Evolutionary conservation across 257 asterid genomes (phyloP).

Genomic region (Apocynum venetum): DNA sequence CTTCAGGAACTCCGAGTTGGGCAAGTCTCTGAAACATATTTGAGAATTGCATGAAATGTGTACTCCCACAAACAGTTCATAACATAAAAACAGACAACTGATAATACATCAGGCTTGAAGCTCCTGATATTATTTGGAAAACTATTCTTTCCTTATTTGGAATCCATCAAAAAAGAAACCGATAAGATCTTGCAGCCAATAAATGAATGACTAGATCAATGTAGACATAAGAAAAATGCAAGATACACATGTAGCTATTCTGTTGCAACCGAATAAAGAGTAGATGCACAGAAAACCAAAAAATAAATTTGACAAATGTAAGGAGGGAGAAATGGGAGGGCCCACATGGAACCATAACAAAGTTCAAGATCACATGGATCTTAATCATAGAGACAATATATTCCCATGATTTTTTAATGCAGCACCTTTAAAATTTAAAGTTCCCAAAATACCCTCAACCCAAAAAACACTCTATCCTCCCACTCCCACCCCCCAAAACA

Average conservation of each 20-base stretch:
- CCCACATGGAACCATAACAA: neutral
- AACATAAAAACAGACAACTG: neutral
- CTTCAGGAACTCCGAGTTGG: slow-evolving; percentile 51
- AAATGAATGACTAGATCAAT: neutral
- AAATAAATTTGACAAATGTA: neutral
- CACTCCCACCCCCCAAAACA: no score
- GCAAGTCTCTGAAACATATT: slow-evolving; percentile 68
- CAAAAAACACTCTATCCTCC: no score
- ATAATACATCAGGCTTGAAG: neutral
- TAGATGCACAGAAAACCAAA: neutral
- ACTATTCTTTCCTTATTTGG: neutral
- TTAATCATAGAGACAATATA: neutral
- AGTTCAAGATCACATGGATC: neutral
- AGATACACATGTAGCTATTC: neutral
- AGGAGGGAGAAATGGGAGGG: neutral
- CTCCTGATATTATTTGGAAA: neutral
- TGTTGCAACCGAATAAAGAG: neutral
- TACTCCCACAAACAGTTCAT: neutral
- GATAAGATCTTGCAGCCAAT: neutral
- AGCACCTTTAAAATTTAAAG: no score
- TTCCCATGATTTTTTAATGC: no score
- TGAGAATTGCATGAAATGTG: slow-evolving; percentile 7
- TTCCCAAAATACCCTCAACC: no score
- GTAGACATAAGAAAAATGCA: neutral
- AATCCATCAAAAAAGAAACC: neutral